Percentiles rank a stretch among this genome's conserved stretches.
Conservation (phyloP, 2,329 filamentous ascomycete species). For the Epichloe sylvatica region DNA sequence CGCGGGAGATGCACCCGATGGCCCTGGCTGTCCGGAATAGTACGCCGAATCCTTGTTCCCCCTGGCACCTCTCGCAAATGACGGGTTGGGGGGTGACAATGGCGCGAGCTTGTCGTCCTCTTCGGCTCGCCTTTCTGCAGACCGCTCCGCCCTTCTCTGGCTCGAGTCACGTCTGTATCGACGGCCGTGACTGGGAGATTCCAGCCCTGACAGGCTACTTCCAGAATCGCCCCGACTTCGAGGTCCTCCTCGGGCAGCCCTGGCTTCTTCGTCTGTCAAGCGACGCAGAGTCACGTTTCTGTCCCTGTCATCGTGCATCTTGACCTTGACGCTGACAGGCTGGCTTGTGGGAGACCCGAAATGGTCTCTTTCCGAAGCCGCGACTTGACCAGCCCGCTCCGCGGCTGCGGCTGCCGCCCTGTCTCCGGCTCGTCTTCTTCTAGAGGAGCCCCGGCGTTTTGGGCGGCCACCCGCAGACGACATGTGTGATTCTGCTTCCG, state of each 20-base stretch:
- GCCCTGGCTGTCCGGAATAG: slow-evolving; percentile 38
- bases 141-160: slow-evolving; percentile 30
- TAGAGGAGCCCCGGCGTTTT: slow-evolving; percentile 30
- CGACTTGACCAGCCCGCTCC: slow-evolving; percentile 32
- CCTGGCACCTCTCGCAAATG: slow-evolving; percentile 37
- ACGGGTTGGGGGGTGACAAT: slow-evolving; percentile 41
- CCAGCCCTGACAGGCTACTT: slow-evolving; percentile 44
- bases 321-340: slow-evolving; percentile 44
- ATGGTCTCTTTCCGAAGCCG: slow-evolving; percentile 25
- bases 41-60: slow-evolving; percentile 46
- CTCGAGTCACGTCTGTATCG: slow-evolving; percentile 42
- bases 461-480: slow-evolving; percentile 21
- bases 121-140: slow-evolving; percentile 31
- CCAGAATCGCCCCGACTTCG: slow-evolving; percentile 34
- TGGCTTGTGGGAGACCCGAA: slow-evolving; percentile 29
- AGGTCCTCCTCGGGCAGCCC: slow-evolving; percentile 26
- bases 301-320: slow-evolving; percentile 45
- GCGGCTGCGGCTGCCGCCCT: slow-evolving; percentile 33
- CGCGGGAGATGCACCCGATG: slow-evolving; percentile 27
- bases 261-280: slow-evolving; percentile 46
- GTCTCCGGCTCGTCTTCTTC: slow-evolving; percentile 31
- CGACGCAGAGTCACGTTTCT: slow-evolving; percentile 47
- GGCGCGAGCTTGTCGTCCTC: slow-evolving; percentile 25
- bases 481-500: slow-evolving; percentile 17
- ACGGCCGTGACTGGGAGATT: slow-evolving; percentile 30